Evolutionary conservation across 2,329 filamentous ascomycete genomes (phyloP).

Genomic region (Colletotrichum horii): DNA sequence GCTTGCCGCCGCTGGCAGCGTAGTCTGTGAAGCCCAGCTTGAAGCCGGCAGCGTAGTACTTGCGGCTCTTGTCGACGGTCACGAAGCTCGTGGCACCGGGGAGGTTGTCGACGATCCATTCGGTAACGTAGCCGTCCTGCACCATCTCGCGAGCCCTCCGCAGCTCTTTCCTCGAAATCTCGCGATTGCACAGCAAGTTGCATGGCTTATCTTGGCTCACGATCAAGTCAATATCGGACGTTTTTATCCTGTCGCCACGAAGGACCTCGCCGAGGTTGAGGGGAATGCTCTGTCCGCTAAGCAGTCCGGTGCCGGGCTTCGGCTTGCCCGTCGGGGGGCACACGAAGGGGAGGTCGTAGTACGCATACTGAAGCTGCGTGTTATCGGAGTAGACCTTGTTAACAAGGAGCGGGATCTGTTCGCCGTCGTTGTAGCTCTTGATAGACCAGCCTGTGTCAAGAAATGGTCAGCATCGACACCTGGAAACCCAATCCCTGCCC

Average conservation of each 20-base stretch:
- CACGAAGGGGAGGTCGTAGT: conserved; percentile 86
- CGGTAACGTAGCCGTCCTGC: conserved; percentile 80
- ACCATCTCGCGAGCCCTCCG: conserved; percentile 75
- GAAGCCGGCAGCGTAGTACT: conserved; percentile 91
- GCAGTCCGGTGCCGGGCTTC: conserved; percentile 69
- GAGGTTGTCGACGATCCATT: conserved; percentile 94
- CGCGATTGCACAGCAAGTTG: conserved; percentile 72
- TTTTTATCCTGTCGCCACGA: conserved; percentile 83
- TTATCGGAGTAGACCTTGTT: conserved; percentile 93
- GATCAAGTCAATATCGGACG: conserved; percentile 80
- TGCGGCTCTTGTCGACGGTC: conserved; percentile 81
- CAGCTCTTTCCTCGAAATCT: conserved; percentile 69
- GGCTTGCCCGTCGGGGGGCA: conserved; percentile 76
- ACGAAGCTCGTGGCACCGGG: conserved; percentile 89
- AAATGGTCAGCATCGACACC: conserved; percentile 11
- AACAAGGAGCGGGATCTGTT: conserved; percentile 82
- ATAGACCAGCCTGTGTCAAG: conserved; percentile 73
- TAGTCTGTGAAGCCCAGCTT: conserved; percentile 82
- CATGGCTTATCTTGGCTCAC: conserved; percentile 80
- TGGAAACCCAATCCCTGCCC: background rate
- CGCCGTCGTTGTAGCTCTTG: conserved; percentile 77
- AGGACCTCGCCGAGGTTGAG: conserved; percentile 88
- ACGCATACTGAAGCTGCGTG: conserved; percentile 90
- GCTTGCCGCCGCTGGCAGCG: conserved; percentile 61
- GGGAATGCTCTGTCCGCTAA: conserved; percentile 78